Percentiles rank a stretch among this genome's conserved stretches.
These are phyloP conservation scores for Nitzschia putrida DNA, from an alignment of 108 stramenopile genomes.

Conservation along the genomic window DNA sequence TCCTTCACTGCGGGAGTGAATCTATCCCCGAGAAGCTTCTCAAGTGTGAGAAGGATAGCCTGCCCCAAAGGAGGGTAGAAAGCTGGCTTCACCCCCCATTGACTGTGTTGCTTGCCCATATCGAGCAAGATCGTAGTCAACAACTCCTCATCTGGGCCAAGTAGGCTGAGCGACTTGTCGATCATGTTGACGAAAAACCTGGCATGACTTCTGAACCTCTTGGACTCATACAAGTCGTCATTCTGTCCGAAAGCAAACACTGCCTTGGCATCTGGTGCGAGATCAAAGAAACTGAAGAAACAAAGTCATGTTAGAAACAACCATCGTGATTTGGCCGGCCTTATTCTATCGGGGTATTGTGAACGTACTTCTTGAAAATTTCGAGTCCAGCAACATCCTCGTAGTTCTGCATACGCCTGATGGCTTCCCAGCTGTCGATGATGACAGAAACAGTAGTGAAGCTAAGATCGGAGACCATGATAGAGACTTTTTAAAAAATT, in stretches of 20 bases:
- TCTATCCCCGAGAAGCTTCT: constrained; percentile 34
- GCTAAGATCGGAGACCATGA: constrained; percentile 34
- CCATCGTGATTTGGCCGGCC: too few relatives aligned
- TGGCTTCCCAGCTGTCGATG: constrained; percentile 31
- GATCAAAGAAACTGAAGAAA: constrained; percentile 10
- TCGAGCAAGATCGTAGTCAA: constrained; percentile 34
- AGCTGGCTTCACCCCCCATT: constrained; percentile 35
- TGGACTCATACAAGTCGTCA: neutral
- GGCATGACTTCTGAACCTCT: neutral
- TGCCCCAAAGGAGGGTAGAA: constrained; percentile 40
- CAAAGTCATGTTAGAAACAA: neutral
- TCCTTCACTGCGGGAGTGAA: constrained; percentile 32
- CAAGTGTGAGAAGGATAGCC: constrained; percentile 33
- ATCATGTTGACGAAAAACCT: constrained; percentile 22
- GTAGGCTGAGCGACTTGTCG: constrained; percentile 34
- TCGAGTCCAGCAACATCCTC: constrained; percentile 20
- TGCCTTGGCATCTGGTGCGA: constrained; percentile 1
- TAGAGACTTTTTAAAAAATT: neutral
- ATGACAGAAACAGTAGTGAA: constrained; percentile 29
- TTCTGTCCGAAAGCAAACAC: constrained; percentile 7
- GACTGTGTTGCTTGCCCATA: constrained; percentile 40
- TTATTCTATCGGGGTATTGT: neutral
- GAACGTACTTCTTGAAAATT: constrained; percentile 28
- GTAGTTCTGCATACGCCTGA: constrained; percentile 28
- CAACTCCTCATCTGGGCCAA: constrained; percentile 46